Conservation (phyloP, 2,329 filamentous ascomycete species). For the Sphaerulina musiva region DNA sequence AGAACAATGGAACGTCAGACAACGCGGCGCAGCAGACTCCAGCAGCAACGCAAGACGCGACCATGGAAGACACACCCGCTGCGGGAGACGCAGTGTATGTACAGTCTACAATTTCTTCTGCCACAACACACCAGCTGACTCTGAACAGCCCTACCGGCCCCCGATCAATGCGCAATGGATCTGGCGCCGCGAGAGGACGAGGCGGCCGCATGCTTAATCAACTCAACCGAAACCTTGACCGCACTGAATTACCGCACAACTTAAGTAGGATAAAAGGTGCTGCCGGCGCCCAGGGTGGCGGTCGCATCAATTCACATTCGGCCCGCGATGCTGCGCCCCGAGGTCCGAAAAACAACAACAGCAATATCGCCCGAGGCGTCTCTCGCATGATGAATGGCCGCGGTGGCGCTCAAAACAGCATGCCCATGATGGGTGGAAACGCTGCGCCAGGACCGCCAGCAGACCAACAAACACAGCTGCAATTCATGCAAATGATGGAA, state of each 20-base stretch:
- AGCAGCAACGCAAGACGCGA: constrained; percentile 51
- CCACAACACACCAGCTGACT: constrained; percentile 14
- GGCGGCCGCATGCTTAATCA: constrained; percentile 82
- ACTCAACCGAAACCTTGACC: constrained; percentile 64
- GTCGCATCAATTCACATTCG: constrained; percentile 71
- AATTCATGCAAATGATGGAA: constrained; percentile 55
- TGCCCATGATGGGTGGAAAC: constrained; percentile 29
- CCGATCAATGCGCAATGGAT: constrained; percentile 82
- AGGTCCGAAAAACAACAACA: constrained; percentile 52
- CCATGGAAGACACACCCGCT: constrained; percentile 58
- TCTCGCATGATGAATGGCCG: constrained; percentile 32
- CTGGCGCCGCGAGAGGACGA: constrained; percentile 46
- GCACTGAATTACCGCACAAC: constrained; percentile 58
- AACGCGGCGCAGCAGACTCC: constrained; percentile 5
- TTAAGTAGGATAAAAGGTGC: constrained; percentile 71
- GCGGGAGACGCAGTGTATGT: constrained; percentile 41
- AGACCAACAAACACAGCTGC: constrained; percentile 63
- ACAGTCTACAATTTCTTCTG: constrained; percentile 8
- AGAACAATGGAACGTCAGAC: not conserved
- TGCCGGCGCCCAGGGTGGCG: constrained; percentile 50
- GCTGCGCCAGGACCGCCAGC: constrained; percentile 40
- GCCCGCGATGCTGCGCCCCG: constrained; percentile 58
- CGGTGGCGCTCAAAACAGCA: constrained; percentile 17
- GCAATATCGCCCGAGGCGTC: constrained; percentile 43
- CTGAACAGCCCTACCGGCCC: constrained; percentile 75